Evolutionary conservation across 1,284 basidiomycete genomes (phyloP).

Genomic region (Chalciporus sp.): DNA sequence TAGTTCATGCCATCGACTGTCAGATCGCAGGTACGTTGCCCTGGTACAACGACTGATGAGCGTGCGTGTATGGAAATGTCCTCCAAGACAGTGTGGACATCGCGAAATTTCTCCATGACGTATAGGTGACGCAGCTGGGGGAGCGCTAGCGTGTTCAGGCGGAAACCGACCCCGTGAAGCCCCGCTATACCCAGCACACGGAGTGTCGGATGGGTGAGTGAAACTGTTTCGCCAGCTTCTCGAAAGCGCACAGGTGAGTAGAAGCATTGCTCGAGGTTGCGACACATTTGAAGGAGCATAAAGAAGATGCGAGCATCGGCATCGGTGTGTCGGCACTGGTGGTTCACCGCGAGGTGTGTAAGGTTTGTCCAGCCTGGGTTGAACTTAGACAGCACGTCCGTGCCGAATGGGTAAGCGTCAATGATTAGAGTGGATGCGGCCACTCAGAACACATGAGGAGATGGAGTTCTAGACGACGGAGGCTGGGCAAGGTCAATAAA

Average conservation of each 20-base stretch:
- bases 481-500: constrained; percentile 12
- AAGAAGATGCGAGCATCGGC: constrained; percentile 5
- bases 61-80: background rate
- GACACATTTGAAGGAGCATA: constrained; percentile 18
- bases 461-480: constrained; percentile 16
- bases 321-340: background rate
- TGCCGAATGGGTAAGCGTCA: too few relatives aligned
- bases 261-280: constrained; percentile 14
- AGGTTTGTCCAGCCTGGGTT: constrained; percentile 20
- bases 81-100: background rate
- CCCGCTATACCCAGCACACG: background rate
- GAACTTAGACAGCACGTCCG: constrained; percentile 2
- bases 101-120: background rate
- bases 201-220: constrained; percentile 10
- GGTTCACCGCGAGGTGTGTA: constrained; percentile 10
- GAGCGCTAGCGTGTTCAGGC: background rate
- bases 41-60: too few relatives aligned
- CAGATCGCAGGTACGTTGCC: background rate
- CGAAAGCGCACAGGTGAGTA: constrained; percentile 17
- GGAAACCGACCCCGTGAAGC: background rate
- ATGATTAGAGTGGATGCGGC: constrained; percentile 1
- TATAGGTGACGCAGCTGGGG: background rate
- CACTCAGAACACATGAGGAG: constrained; percentile 14
- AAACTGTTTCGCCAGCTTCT: background rate
- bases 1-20: background rate